These are phyloP conservation scores for Stephania yunnanensis DNA, from an alignment of 164 flowering plant species.

Conservation along the genomic window DNA sequence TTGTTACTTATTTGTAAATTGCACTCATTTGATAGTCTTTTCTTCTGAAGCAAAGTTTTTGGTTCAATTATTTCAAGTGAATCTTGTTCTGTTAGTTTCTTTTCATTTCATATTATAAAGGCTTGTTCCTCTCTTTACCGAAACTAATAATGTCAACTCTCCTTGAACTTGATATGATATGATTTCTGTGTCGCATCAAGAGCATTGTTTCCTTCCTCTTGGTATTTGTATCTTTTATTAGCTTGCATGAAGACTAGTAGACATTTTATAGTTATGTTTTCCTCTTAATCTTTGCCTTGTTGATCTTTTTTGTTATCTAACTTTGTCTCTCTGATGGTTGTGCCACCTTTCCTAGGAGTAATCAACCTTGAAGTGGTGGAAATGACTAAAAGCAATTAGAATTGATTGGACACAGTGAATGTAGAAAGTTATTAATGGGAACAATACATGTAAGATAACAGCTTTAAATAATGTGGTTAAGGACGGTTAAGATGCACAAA, in stretches of 20 bases:
- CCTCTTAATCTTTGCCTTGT: not conserved
- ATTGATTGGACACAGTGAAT: not conserved
- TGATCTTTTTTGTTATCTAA: not conserved
- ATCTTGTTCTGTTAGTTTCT: not conserved
- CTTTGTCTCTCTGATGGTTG: not conserved
- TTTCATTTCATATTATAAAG: too few species aligned
- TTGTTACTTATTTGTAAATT: too few species aligned
- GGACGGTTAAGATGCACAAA: not conserved
- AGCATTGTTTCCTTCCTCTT: not conserved
- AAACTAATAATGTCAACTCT: not conserved
- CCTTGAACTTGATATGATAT: not conserved
- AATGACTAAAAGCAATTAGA: too few species aligned
- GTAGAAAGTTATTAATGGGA: not conserved
- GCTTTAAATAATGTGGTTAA: not conserved
- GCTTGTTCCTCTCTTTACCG: not conserved
- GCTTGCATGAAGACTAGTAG: not conserved
- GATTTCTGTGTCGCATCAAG: not conserved
- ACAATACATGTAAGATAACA: not conserved
- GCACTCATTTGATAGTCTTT: not conserved
- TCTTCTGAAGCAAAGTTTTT: not conserved
- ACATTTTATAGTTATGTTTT: not conserved
- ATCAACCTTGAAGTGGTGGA: too few species aligned
- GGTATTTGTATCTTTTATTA: not conserved
- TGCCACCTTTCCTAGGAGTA: not conserved
- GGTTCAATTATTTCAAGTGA: not conserved